Evolutionary conservation across 1,139 yeast species (phyloP).

Genomic region (Yamadazyma kanchanaburiensis): DNA sequence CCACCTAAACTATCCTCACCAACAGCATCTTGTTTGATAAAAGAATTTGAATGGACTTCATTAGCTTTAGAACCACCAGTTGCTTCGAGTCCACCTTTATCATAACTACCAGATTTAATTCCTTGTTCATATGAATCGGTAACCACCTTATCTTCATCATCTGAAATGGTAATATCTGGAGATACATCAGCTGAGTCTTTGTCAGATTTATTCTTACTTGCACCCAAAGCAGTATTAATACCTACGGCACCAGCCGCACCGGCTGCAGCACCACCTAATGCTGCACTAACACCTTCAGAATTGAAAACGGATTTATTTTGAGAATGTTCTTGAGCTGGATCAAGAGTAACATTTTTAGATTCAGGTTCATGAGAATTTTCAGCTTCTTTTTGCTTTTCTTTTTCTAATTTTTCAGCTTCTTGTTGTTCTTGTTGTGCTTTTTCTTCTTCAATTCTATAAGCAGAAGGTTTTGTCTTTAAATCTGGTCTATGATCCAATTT

Average conservation of each 20-base stretch:
- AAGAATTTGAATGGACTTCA: conserved; percentile 5
- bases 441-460: conserved; percentile 17
- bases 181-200: conserved; percentile 5
- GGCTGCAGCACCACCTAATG: conserved; percentile 5
- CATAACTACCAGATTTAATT: not conserved
- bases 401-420: conserved; percentile 5
- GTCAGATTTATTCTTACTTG: not conserved
- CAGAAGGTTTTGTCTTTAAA: conserved; percentile 31
- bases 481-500: conserved; percentile 18
- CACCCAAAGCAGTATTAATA: conserved; percentile 6
- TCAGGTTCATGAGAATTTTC: conserved; percentile 3
- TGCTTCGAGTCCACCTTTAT: not conserved
- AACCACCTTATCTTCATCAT: conserved; percentile 3
- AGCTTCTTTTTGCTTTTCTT: conserved; percentile 16
- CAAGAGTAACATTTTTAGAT: conserved; percentile 8
- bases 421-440: conserved; percentile 8
- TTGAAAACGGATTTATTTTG: conserved; percentile 32
- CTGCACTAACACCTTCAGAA: conserved; percentile 17
- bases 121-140: not conserved
- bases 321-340: conserved; percentile 23
- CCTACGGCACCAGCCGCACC: conserved; percentile 8
- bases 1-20: not conserved
- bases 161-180: conserved; percentile 9
- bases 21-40: conserved; percentile 5
- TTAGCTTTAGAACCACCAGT: not conserved